Evolutionary conservation across 2,329 filamentous ascomycete genomes (phyloP).

Genomic region (Cyphellophora europaea): DNA sequence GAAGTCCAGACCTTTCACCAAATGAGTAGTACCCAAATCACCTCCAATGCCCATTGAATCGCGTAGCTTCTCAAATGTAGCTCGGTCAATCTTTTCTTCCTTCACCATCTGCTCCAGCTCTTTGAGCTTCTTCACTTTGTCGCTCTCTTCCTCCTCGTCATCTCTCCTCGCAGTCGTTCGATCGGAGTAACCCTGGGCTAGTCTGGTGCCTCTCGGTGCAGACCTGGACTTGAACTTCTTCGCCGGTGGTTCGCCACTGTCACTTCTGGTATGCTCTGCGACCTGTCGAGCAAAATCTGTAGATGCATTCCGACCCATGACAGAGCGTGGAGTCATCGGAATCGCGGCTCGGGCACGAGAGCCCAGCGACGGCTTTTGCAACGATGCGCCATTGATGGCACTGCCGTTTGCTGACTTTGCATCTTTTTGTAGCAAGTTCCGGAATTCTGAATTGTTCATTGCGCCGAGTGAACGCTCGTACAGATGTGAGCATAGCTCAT

Average conservation of each 20-base stretch:
- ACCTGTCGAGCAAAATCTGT: constrained; percentile 77
- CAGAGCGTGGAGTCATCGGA: constrained; percentile 80
- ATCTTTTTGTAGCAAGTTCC: constrained; percentile 55
- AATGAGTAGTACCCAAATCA: constrained; percentile 68
- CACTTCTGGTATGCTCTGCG: constrained; percentile 57
- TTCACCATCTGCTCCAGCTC: constrained; percentile 75
- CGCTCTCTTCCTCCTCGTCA: constrained; percentile 41
- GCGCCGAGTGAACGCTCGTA: neutral
- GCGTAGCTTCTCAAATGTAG: constrained; percentile 65
- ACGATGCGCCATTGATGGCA: constrained; percentile 34
- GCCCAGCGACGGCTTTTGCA: constrained; percentile 51
- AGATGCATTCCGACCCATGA: constrained; percentile 40
- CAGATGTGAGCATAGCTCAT: neutral
- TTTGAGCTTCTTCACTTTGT: constrained; percentile 58
- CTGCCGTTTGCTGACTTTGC: constrained; percentile 2
- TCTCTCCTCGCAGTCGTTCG: constrained; percentile 57
- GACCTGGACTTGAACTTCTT: constrained; percentile 69
- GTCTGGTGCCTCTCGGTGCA: constrained; percentile 71
- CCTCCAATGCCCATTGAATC: constrained; percentile 70
- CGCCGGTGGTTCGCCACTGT: constrained; percentile 41
- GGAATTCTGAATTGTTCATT: constrained; percentile 97
- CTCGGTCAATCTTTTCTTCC: constrained; percentile 71
- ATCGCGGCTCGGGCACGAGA: constrained; percentile 72
- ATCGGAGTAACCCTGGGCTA: constrained; percentile 75
- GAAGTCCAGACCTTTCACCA: constrained; percentile 88